These are phyloP conservation scores for Alternaria gaisen DNA, from an alignment of 2,329 filamentous ascomycete genomes.

Conservation along the genomic window DNA sequence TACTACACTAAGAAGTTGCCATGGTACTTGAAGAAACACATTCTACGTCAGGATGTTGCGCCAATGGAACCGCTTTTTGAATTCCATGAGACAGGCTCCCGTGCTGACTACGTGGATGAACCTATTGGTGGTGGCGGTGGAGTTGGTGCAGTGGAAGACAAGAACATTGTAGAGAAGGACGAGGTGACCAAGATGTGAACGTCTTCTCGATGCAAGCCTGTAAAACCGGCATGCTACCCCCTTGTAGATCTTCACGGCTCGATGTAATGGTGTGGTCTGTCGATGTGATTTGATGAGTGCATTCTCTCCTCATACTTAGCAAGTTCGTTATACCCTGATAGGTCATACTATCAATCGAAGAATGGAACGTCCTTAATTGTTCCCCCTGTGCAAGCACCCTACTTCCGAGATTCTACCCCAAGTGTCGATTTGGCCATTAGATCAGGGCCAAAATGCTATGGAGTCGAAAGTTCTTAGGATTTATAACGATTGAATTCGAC, in stretches of 20 bases:
- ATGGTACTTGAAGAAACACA: conserved; percentile 49
- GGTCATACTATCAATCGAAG: neutral
- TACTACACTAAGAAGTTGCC: conserved; percentile 45
- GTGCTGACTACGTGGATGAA: neutral
- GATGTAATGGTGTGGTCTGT: neutral
- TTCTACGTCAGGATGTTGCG: conserved; percentile 41
- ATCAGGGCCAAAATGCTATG: too few species aligned
- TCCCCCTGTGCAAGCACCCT: too few species aligned
- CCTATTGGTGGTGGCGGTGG: conserved; percentile 6
- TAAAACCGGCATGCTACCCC: accelerated
- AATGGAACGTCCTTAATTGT: neutral
- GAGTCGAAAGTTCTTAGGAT: too few species aligned
- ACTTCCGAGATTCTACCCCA: neutral
- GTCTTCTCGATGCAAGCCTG: neutral
- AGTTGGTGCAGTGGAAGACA: conserved; percentile 1
- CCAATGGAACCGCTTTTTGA: conserved; percentile 39
- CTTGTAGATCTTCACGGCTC: neutral
- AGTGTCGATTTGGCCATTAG: too few species aligned
- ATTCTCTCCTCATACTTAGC: neutral
- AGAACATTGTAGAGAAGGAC: conserved; percentile 17
- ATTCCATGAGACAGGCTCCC: conserved; percentile 24
- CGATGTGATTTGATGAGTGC: neutral
- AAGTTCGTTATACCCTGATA: neutral
- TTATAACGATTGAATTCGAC: too few species aligned
- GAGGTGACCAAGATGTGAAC: neutral